Base-by-base conservation (phyloP, 768 basidiomycete species). In the Boletus eberwhitei region DNA sequence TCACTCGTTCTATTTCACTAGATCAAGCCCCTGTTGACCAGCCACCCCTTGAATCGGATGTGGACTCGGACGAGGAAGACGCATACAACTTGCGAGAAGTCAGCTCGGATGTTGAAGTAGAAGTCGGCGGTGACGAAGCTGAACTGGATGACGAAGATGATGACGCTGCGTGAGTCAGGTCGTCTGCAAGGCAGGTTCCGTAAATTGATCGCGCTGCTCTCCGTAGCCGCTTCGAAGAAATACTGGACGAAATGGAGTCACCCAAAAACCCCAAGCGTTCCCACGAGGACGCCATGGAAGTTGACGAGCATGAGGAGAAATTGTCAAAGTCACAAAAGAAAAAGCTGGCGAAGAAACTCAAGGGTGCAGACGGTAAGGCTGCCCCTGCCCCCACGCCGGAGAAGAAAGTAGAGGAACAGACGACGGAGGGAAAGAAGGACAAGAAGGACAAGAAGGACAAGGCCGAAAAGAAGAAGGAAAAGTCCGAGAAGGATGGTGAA, bases 21-120 rank as follows among this genome's bases (percentile, higher is more conserved):
- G 87, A 86, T 60, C 85, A 88, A 66, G 55, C 61, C 6, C 70
- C 73, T 26, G 63, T 72, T 9, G 79, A 85, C 57, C 74, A 79
- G 37, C 75, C 79, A 24, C 81, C 83, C 4, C 77, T 71, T 29
- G 79, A 75, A 37, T 72, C 73, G 39, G 81, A 84, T 49, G 65
- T 71, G n/a, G 85, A 84, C 22, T 74, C 75, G 8, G 67, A 67
- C 2, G 81, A 87, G 40, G 84, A 82, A 47, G 84, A 74, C 1
- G 66, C 60, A 0, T 87, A 79, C 57, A 79, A 84, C 61, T 77
- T 90, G n/a, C 80, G 78, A 37, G 87, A 89, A 53, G 85, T 92
- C 50, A 87, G 86, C 72, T 91, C 87, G 7, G 92, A 93, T 63
- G 88, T 91, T 38, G 90, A 93, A 65, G 77, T 93, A 63, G 78